Evolutionary conservation across 352 stramenopile species (phyloP).

Genomic region (Phytophthora gonapodyides): DNA sequence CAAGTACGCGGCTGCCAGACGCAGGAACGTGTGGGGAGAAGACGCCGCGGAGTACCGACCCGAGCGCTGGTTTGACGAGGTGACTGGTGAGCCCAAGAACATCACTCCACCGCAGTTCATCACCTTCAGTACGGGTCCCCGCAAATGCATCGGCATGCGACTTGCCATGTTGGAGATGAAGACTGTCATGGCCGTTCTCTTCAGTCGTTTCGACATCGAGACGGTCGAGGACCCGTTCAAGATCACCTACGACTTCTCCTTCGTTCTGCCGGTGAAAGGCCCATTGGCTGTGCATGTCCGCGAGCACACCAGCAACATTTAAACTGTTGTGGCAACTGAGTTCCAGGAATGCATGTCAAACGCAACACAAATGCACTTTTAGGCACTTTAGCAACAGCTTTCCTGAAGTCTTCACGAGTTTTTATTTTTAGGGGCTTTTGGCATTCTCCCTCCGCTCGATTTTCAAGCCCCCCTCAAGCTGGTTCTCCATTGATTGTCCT

Average conservation of each 20-base stretch:
- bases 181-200: slow-evolving; percentile 33
- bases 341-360: no score
- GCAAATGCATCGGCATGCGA: slow-evolving; percentile 49
- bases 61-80: slow-evolving; percentile 53
- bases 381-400: no score
- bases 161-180: slow-evolving; percentile 53
- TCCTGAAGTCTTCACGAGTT: slow-evolving; percentile 20
- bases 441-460: background rate
- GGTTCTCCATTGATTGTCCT: background rate
- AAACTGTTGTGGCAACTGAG: no score
- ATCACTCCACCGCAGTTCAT: slow-evolving; percentile 52
- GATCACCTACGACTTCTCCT: slow-evolving; percentile 41
- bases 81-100: slow-evolving; percentile 29
- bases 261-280: slow-evolving; percentile 38
- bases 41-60: slow-evolving; percentile 36
- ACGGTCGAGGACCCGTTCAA: slow-evolving; percentile 28
- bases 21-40: slow-evolving; percentile 44
- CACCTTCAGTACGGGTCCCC: slow-evolving; percentile 50
- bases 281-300: slow-evolving; percentile 29
- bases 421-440: slow-evolving; percentile 18
- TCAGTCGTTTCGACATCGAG: slow-evolving; percentile 42
- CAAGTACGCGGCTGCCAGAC: slow-evolving; percentile 47
- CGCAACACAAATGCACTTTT: no score
- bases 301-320: slow-evolving; percentile 1
- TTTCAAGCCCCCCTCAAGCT: background rate